phyloP scores from a whole-genome alignment of 2,329 filamentous ascomycete species.

The Trichoderma aggressivum region DNA sequence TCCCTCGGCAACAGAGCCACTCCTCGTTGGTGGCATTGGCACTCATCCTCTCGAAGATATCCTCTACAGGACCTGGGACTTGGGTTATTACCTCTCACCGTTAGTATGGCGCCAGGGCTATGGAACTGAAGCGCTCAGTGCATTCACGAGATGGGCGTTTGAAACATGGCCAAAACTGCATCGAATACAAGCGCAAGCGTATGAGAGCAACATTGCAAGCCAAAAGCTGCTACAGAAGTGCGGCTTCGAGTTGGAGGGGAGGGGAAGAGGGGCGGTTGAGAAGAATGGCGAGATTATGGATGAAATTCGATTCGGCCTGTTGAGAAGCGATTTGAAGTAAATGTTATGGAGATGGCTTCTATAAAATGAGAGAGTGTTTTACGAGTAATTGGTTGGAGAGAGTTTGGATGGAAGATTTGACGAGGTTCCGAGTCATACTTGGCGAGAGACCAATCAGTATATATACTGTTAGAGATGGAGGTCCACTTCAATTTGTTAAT shows the following conservation, averaged over 20 bases:
- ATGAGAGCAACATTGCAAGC: slow-evolving; percentile 41
- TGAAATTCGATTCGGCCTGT: slow-evolving; percentile 36
- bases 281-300: slow-evolving; percentile 43
- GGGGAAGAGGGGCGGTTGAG: slow-evolving; percentile 37
- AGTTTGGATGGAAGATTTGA: background rate
- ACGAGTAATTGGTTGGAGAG: background rate
- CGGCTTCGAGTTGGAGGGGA: slow-evolving; percentile 39
- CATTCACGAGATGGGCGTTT: slow-evolving; percentile 44
- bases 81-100: slow-evolving; percentile 49
- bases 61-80: slow-evolving; percentile 42
- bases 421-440: background rate
- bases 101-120: slow-evolving; percentile 46
- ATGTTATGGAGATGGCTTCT: background rate
- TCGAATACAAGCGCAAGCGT: slow-evolving; percentile 27
- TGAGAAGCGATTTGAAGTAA: slow-evolving; percentile 34
- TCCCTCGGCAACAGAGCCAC: slow-evolving; percentile 22
- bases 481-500: background rate
- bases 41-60: slow-evolving; percentile 36
- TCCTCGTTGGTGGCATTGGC: slow-evolving; percentile 42
- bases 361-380: background rate
- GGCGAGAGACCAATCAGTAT: background rate
- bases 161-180: slow-evolving; percentile 38
- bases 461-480: background rate
- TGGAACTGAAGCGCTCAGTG: slow-evolving; percentile 38
- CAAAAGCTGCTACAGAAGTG: slow-evolving; percentile 39